Evolutionary conservation across 257 asterid genomes (phyloP), one percentile per base, ranked within the genome.

Genomic region (Vinca minor): DNA sequence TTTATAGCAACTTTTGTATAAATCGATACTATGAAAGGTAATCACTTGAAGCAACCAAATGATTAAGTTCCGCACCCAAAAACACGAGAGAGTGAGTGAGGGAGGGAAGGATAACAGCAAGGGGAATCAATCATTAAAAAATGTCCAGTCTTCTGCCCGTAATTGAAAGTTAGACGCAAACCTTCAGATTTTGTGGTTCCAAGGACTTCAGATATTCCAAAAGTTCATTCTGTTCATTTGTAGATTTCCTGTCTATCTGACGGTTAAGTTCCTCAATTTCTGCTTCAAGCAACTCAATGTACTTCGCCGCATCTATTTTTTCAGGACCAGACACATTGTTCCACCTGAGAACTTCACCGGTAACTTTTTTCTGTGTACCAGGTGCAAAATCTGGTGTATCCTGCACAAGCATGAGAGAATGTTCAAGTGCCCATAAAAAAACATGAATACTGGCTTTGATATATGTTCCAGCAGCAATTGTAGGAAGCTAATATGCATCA

Each of bases 171-270:
- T 44, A 48, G 66, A 67, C 55, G 53, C 83, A 60, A 55, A 92
- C 98, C 96, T 93, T 90, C 62, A 93, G 66, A 84, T 93, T 93
- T 80, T 92, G 96, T 60, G 98, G 98, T 82, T 92, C 98, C 17
- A 92, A 94, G 65, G 96, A 68, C 81, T 80, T 93, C 48, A 93
- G 82, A 79, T 87, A 93, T 41, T 93, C 98, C 84, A 93, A 69
- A 64, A 93, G 81, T 64, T 84, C 98, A 74, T 87, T 92, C 64
- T 74, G 87, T 46, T 87, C 94, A 46, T 76, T 79, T 59, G 85
- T 60, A 76, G 95, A 69, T 78, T 84, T 93, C 73, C 92, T 78
- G 39, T 84, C 91, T 69, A 93, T 85, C 77, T 84, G 98, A 64
- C 80, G 81, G 77, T 83, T 89, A 62, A 93, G 92, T 80, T 93